Evolutionary conservation across 176 grass and related monocot species (phyloP).

Genomic region (Triticum urartu): DNA sequence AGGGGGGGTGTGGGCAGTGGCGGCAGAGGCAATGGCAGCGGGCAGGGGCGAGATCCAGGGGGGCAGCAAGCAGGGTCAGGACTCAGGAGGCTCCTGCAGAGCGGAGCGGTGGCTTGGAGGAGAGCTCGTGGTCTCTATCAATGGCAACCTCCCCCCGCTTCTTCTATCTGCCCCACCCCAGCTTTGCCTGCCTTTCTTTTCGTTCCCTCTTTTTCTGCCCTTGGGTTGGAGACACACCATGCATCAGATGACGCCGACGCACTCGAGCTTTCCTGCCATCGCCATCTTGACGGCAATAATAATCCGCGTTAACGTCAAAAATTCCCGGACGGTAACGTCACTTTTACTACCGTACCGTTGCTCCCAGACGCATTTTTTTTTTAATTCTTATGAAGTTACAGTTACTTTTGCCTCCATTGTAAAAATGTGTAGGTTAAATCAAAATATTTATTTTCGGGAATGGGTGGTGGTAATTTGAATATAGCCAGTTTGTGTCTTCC

Average conservation of each 20-base stretch:
- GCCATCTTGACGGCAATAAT: slow-evolving; percentile 4
- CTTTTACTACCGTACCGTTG: background rate
- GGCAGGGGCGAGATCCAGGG: slow-evolving; percentile 57
- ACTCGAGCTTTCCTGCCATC: slow-evolving; percentile 41
- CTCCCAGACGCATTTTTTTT: background rate
- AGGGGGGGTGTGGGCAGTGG: background rate
- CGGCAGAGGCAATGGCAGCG: slow-evolving; percentile 36
- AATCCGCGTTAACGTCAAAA: background rate
- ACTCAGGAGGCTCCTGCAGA: background rate
- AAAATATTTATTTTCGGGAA: background rate
- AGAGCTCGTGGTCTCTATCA: slow-evolving; percentile 68
- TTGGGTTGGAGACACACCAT: slow-evolving; percentile 35
- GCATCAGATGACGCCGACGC: slow-evolving; percentile 18
- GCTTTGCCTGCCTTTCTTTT: background rate
- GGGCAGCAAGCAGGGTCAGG: slow-evolving; percentile 19
- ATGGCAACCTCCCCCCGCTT: slow-evolving; percentile 29
- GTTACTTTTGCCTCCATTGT: background rate
- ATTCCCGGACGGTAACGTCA: background rate
- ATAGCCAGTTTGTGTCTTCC: background rate
- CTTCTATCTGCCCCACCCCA: background rate
- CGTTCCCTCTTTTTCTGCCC: slow-evolving; percentile 14
- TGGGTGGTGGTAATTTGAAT: background rate
- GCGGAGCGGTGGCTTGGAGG: slow-evolving; percentile 50
- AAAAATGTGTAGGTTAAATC: background rate
- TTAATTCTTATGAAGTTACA: background rate